phyloP scores from a whole-genome alignment of 1,139 yeast genomes.

The Yamadazyma atmosphaerica region DNA sequence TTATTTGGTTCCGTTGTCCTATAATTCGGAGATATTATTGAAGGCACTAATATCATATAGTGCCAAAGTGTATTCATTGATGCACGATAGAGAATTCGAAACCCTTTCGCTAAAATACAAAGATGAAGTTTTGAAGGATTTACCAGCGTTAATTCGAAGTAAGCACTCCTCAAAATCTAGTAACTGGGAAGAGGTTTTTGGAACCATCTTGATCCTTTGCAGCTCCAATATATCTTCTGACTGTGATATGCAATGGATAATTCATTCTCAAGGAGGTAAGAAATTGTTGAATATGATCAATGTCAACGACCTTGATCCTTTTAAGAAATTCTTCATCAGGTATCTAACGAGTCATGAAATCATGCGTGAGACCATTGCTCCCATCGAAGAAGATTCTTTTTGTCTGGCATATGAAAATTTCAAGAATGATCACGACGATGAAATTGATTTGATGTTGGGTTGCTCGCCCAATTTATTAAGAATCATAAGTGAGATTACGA shows the following conservation, averaged over 20 bases:
- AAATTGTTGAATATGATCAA: conserved; percentile 18
- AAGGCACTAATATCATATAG: conserved; percentile 33
- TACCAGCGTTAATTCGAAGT: conserved; percentile 26
- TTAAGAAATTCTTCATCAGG: conserved; percentile 30
- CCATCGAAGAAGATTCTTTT: conserved; percentile 5
- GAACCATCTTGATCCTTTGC: conserved; percentile 36
- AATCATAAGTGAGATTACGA: conserved; percentile 31
- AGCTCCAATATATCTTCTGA: conserved; percentile 38
- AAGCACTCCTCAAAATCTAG: conserved; percentile 19
- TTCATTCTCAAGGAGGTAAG: conserved; percentile 35
- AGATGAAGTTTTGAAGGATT: conserved; percentile 22
- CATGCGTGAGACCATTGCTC: conserved; percentile 36
- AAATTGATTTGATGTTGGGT: conserved; percentile 36
- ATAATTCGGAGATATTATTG: conserved; percentile 27
- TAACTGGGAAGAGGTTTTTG: conserved; percentile 39
- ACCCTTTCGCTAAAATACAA: conserved; percentile 24
- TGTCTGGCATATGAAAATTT: conserved; percentile 19
- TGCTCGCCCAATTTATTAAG: conserved; percentile 36
- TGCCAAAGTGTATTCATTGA: conserved; percentile 30
- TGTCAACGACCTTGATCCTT: conserved; percentile 10
- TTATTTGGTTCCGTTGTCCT: conserved; percentile 33
- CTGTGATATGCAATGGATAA: conserved; percentile 37
- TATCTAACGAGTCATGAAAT: conserved; percentile 40
- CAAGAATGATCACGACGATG: conserved; percentile 29
- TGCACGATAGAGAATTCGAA: conserved; percentile 26